phyloP scores from a whole-genome alignment of 208 protist genomes.

The Wallacemonas rigidus region DNA sequence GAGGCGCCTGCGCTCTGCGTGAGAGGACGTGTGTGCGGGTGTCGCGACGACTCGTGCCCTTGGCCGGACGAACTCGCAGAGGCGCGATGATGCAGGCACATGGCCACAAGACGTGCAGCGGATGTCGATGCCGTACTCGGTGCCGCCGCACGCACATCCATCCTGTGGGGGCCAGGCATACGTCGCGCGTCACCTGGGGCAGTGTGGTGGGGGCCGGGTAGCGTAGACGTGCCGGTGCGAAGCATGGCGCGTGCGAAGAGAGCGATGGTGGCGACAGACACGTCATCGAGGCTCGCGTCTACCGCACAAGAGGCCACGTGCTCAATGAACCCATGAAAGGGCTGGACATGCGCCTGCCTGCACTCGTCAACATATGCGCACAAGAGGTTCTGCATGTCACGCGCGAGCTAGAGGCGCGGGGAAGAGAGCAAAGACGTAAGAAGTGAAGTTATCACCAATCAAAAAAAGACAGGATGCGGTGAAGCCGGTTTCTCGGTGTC shows the following conservation, averaged over 20 bases:
- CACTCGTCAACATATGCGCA: conserved; percentile 63
- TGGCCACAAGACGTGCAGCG: conserved; percentile 27
- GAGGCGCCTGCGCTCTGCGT: conserved; percentile 12
- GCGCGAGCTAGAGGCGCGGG: too few species aligned
- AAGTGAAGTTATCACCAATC: too few species aligned
- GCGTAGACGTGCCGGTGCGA: background rate
- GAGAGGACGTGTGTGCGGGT: background rate
- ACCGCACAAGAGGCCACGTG: conserved; percentile 38
- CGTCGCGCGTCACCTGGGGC: background rate
- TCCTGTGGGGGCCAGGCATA: too few species aligned
- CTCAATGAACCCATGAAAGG: conserved; percentile 44
- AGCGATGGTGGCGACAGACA: conserved; percentile 35
- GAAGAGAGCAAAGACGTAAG: too few species aligned
- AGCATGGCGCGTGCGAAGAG: conserved; percentile 39
- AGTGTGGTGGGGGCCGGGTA: background rate
- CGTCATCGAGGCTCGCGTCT: conserved; percentile 46
- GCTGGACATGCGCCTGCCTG: conserved; percentile 37
- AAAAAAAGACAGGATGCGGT: too few species aligned
- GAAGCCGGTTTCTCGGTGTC: too few species aligned
- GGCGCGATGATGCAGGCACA: conserved; percentile 18
- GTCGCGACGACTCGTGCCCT: background rate
- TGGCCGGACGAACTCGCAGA: background rate
- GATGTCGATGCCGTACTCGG: background rate
- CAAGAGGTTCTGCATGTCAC: conserved; percentile 46
- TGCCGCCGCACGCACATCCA: background rate